Evolutionary conservation across 495 filamentous ascomycete genomes (phyloP).

Genomic region (Glonium stellatum): DNA sequence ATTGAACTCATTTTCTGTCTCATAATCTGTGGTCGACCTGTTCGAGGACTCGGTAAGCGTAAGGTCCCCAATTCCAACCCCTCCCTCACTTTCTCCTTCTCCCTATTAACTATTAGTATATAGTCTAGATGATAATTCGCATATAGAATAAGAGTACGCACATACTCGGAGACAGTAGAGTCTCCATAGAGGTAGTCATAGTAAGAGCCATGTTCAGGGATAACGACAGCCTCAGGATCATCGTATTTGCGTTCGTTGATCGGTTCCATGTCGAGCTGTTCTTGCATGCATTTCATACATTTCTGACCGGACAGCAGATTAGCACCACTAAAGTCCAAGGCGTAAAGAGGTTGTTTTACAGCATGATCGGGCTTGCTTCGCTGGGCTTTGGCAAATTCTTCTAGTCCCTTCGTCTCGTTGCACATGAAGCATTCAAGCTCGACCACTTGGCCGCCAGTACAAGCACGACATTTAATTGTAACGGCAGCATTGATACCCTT

Average conservation of each 20-base stretch:
- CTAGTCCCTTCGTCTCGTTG: conserved; percentile 38
- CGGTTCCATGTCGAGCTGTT: conserved; percentile 18
- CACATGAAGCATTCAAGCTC: conserved; percentile 43
- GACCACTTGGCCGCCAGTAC: conserved; percentile 32
- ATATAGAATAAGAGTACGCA: conserved; percentile 1
- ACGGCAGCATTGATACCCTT: conserved; percentile 1
- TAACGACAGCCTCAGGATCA: conserved; percentile 10
- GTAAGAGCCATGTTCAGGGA: background rate
- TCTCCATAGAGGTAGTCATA: background rate
- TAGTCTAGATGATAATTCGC: background rate
- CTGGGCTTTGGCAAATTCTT: conserved; percentile 53
- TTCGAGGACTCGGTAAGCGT: background rate
- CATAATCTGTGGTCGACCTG: conserved; percentile 2
- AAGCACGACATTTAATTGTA: conserved; percentile 31
- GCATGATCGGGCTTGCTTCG: conserved; percentile 42
- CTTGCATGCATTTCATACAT: conserved; percentile 23
- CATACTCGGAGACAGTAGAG: conserved; percentile 11
- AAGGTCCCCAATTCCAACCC: background rate
- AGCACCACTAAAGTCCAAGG: background rate
- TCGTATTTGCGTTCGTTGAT: conserved; percentile 18
- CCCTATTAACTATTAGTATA: background rate
- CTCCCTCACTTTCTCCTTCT: background rate
- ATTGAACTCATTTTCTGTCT: background rate
- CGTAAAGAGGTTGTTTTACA: conserved; percentile 25
- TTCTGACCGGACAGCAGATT: conserved; percentile 10